Evolutionary conservation across 2,329 filamentous ascomycete genomes (phyloP), one percentile per base, ranked within the genome.

Genomic region (Colletotrichum plurivorum): DNA sequence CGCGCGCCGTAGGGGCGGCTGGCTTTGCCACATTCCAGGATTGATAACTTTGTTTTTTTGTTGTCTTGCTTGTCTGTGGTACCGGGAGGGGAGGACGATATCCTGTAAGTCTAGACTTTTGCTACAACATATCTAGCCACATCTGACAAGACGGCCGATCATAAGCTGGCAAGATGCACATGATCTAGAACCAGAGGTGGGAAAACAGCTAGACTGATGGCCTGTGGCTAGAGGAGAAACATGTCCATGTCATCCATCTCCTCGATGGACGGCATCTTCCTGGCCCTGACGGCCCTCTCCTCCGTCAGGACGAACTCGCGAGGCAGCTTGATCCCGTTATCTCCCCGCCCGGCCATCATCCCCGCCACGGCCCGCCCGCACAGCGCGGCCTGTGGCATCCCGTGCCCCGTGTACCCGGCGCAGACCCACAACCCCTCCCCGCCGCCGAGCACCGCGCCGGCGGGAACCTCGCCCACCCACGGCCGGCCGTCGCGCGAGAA

Each of bases 301-400:
- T 78, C 80, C 7, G 76, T 79, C 12, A 82, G 73, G 41, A 77
- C 67, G 72, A 81, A 88, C 71, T 83, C 81, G 12, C 63, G 66
- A 4, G 87, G 87, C 41, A 88, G 62, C 27, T 82, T 80, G 52
- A 85, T 79, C 13, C 13, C 16, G 25, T 25, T 39, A 74, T 73
- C 74, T 13, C 74, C 74, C 22, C 77, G 77, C 1, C 82, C 82
- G 64, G 85, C 73, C 61, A 93, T 87, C 83, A 92, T 86, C 54
- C 87, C 80, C 10, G 88, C 91, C 13, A 89, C 87, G 1, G 89
- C 89, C 67, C 89, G 87, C 2, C 87, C 93, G 73, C 88, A 90
- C 48, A 93, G 80, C 71, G 90, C 90, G 16, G 91, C 89, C 73
- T 91, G 90, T 20, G 92, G 92, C 92, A 94, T 94, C 0, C 93